A percentile compares a stretch with the other conserved stretches of the same genome.
Evolutionary conservation across 2,329 filamentous ascomycete genomes (phyloP).

Genomic region (Fusarium citri): DNA sequence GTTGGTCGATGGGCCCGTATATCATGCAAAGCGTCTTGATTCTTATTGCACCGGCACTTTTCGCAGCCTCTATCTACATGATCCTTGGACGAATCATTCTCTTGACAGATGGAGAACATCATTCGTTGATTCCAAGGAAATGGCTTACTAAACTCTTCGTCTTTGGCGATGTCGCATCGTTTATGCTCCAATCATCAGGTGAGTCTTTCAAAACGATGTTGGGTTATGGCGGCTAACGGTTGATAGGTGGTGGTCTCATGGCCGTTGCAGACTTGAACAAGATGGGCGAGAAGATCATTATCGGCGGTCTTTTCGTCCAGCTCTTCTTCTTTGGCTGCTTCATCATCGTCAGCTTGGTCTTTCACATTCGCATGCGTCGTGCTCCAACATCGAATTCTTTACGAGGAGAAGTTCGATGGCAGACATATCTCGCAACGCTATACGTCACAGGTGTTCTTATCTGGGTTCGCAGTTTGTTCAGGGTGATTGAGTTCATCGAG

Average conservation of each 20-base stretch:
- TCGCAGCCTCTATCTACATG: slow-evolving; percentile 62
- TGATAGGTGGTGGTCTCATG: slow-evolving; percentile 43
- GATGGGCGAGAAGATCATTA: slow-evolving; percentile 60
- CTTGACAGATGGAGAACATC: slow-evolving; percentile 52
- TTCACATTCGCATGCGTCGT: slow-evolving; percentile 53
- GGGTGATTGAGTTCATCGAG: slow-evolving; percentile 57
- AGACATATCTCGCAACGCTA: slow-evolving; percentile 46
- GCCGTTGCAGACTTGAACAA: slow-evolving; percentile 33
- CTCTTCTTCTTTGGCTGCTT: slow-evolving; percentile 67
- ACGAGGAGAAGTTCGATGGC: slow-evolving; percentile 46
- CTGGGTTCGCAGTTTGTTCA: slow-evolving; percentile 56
- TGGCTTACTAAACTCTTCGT: slow-evolving; percentile 66
- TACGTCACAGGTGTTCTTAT: slow-evolving; percentile 51
- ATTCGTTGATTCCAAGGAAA: slow-evolving; percentile 55
- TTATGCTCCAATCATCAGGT: slow-evolving; percentile 49
- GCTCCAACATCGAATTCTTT: slow-evolving; percentile 23
- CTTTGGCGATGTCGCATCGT: slow-evolving; percentile 61
- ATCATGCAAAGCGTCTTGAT: slow-evolving; percentile 55
- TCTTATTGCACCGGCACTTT: slow-evolving; percentile 56
- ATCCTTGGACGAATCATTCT: slow-evolving; percentile 56
- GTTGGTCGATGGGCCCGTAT: slow-evolving; percentile 51
- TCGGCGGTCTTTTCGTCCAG: slow-evolving; percentile 65
- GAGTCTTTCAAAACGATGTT: neutral
- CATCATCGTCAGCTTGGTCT: slow-evolving; percentile 57
- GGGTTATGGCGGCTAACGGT: neutral